phyloP scores from a whole-genome alignment of 148 eudicot species.

The Cornus florida region DNA sequence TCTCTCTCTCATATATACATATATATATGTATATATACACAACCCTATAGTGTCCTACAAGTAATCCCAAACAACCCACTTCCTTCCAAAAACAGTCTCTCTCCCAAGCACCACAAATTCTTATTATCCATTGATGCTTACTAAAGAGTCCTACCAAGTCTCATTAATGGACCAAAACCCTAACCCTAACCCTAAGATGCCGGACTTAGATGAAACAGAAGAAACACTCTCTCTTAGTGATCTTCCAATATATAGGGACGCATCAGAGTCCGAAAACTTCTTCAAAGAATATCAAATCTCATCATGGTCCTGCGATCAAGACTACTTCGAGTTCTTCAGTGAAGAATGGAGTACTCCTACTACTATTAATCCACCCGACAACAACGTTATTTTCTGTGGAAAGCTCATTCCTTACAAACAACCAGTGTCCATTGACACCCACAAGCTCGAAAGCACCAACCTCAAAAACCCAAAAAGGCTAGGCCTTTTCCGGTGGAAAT shows the following conservation, averaged over 20 bases:
- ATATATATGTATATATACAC: too few relatives aligned
- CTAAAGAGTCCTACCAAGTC: too few relatives aligned
- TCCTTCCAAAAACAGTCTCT: too few relatives aligned
- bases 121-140: too few relatives aligned
- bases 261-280: neutral
- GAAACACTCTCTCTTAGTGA: neutral
- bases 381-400: neutral
- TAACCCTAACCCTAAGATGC: neutral
- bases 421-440: neutral
- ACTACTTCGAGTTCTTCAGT: neutral
- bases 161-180: neutral
- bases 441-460: too few relatives aligned
- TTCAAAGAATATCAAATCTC: neutral
- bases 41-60: too few relatives aligned
- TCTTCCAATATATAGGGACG: neutral
- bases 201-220: neutral
- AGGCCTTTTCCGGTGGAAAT: neutral
- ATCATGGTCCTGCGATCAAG: neutral
- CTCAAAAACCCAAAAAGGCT: too few relatives aligned
- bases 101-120: too few relatives aligned
- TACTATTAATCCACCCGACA: neutral
- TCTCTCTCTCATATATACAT: neutral
- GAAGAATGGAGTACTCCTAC: too few relatives aligned
- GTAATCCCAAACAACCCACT: too few relatives aligned
- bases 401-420: conserved; percentile 5